These are phyloP conservation scores for Xanthoconium separans DNA, from an alignment of 1,284 basidiomycete species.

Conservation along the genomic window DNA sequence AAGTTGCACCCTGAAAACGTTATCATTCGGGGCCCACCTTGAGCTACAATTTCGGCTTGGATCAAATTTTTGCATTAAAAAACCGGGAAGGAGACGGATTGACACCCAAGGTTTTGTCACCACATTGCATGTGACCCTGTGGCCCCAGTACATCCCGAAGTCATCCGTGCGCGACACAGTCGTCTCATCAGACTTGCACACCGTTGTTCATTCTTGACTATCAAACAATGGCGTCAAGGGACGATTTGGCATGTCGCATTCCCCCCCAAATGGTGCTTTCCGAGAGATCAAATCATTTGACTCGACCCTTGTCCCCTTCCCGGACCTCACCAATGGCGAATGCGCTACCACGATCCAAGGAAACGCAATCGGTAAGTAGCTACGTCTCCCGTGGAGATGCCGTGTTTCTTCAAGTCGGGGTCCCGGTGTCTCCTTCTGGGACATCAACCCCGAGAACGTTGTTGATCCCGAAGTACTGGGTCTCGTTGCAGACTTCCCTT, in stretches of 20 bases:
- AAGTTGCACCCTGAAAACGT: too few relatives aligned
- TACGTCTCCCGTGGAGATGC: neutral
- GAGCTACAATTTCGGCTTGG: too few relatives aligned
- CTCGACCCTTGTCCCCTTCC: slow-evolving; percentile 17
- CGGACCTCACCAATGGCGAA: too few relatives aligned
- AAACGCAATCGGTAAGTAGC: slow-evolving; percentile 38
- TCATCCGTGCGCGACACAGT: too few relatives aligned
- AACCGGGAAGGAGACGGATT: too few relatives aligned
- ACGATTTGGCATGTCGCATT: slow-evolving; percentile 6
- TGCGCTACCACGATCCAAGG: slow-evolving; percentile 35
- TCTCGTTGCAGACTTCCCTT: slow-evolving; percentile 36
- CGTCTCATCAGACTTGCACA: neutral
- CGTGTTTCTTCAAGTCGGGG: slow-evolving; percentile 9
- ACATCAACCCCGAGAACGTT: slow-evolving; percentile 26
- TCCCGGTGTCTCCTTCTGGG: slow-evolving; percentile 40
- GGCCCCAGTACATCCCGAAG: too few relatives aligned
- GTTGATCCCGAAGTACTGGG: slow-evolving; percentile 24
- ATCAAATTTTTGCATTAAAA: too few relatives aligned
- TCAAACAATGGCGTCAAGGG: neutral
- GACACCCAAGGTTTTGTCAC: too few relatives aligned
- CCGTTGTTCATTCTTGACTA: neutral
- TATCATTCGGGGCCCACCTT: too few relatives aligned
- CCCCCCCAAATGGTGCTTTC: slow-evolving; percentile 37
- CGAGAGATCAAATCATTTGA: slow-evolving; percentile 33
- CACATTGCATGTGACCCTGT: too few relatives aligned